These are phyloP conservation scores for Aphanocladium album DNA, from an alignment of 2,329 filamentous ascomycete genomes.

Conservation along the genomic window DNA sequence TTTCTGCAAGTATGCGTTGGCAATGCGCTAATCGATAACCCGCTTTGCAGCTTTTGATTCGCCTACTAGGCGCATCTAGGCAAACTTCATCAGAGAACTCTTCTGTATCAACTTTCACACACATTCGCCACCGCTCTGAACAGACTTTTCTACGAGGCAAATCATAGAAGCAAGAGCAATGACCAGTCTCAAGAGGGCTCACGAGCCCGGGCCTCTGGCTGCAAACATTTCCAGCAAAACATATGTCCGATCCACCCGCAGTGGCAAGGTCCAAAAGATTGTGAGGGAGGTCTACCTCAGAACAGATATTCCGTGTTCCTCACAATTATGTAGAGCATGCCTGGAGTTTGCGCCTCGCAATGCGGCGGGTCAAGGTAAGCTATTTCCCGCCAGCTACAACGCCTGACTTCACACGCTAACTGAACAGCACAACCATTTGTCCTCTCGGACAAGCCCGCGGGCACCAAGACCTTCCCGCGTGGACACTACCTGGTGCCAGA, in stretches of 20 bases:
- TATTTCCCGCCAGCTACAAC: background rate
- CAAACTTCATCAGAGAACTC: constrained; percentile 9
- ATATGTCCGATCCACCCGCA: constrained; percentile 90
- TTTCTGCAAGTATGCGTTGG: constrained; percentile 8
- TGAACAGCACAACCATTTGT: constrained; percentile 70
- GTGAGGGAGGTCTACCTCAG: constrained; percentile 93
- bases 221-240: constrained; percentile 90
- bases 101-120: background rate
- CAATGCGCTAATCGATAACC: constrained; percentile 23
- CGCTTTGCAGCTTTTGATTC: constrained; percentile 24
- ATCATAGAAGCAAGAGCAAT: constrained; percentile 33
- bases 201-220: constrained; percentile 48
- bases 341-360: constrained; percentile 69
- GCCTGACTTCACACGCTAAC: constrained; percentile 13
- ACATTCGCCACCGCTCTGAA: background rate
- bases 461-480: constrained; percentile 73
- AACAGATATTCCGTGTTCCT: constrained; percentile 96
- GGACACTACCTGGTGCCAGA: constrained; percentile 95
- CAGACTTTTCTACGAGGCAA: background rate
- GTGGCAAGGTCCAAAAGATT: constrained; percentile 97
- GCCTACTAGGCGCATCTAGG: constrained; percentile 12
- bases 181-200: constrained; percentile 60
- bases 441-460: constrained; percentile 81
- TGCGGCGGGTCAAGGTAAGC: constrained; percentile 69
- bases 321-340: constrained; percentile 76